Percentiles rank a stretch among this genome's conserved stretches.
Conservation (phyloP, 2,329 filamentous ascomycete species). For the Cladosporium sp. region DNA sequence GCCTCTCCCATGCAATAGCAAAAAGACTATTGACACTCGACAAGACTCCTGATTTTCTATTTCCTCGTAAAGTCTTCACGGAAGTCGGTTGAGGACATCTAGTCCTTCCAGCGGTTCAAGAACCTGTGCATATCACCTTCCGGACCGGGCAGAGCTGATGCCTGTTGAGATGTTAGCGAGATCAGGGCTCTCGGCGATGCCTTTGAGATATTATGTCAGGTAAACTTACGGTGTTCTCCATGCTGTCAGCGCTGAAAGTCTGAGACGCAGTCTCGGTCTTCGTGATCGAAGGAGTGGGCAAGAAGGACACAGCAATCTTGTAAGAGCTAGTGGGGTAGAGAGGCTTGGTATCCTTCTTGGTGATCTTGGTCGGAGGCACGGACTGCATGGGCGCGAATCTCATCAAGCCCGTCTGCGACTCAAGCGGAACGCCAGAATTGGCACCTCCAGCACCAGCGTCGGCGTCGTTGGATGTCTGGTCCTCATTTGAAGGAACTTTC, state of each 20-base stretch:
- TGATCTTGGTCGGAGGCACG: conserved; percentile 56
- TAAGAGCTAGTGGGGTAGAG: conserved; percentile 54
- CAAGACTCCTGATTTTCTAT: no score
- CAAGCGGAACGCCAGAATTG: conserved; percentile 44
- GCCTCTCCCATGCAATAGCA: conserved; percentile 3
- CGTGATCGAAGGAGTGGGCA: conserved; percentile 41
- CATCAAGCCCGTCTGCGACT: conserved; percentile 52
- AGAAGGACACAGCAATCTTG: conserved; percentile 46
- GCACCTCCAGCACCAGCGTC: conserved; percentile 18
- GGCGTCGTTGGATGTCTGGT: conserved; percentile 26
- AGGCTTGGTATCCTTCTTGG: conserved; percentile 45
- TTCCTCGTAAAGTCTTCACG: no score
- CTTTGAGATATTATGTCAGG: no score
- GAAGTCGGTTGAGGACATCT: neutral
- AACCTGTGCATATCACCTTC: conserved; percentile 54
- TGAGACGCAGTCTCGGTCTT: conserved; percentile 50
- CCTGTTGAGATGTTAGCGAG: conserved; percentile 36
- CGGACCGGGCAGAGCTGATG: conserved; percentile 48
- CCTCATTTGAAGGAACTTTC: conserved; percentile 33
- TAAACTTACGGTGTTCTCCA: conserved; percentile 55
- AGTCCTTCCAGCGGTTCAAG: conserved; percentile 57
- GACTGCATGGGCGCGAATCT: conserved; percentile 59
- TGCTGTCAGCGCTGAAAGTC: conserved; percentile 48
- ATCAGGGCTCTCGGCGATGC: no score
- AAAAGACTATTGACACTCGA: neutral